These are phyloP conservation scores for Hypoxylon crocopeplum DNA, from an alignment of 495 filamentous ascomycete species.

Conservation along the genomic window DNA sequence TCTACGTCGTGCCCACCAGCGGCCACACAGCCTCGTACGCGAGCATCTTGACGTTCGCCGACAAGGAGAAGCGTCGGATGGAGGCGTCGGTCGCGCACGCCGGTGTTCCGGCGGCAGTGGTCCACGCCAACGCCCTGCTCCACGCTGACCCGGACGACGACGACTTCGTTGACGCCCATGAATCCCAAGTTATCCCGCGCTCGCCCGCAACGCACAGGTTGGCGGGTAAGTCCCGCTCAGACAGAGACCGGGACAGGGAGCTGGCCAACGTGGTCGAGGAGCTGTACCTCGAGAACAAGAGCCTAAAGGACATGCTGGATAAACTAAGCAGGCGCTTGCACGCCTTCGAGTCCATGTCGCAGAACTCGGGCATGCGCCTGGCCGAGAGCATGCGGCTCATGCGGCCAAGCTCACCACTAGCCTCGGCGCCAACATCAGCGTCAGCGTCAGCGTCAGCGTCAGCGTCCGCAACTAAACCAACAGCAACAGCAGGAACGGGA, in stretches of 20 bases:
- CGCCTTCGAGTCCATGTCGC: slow-evolving; percentile 84
- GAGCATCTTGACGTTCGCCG: slow-evolving; percentile 76
- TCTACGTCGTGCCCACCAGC: slow-evolving; percentile 92
- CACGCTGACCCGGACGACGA: slow-evolving; percentile 68
- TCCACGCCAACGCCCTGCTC: slow-evolving; percentile 40
- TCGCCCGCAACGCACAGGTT: slow-evolving; percentile 42
- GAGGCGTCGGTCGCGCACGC: slow-evolving; percentile 46
- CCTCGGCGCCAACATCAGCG: no score
- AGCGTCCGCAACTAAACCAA: no score
- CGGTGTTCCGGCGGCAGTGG: no score
- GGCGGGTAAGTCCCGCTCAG: slow-evolving; percentile 40
- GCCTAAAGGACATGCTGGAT: slow-evolving; percentile 76
- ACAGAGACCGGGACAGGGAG: no score
- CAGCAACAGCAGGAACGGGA: no score
- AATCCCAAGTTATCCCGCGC: slow-evolving; percentile 60
- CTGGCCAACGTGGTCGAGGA: slow-evolving; percentile 75
- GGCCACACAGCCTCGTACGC: slow-evolving; percentile 92
- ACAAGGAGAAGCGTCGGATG: slow-evolving; percentile 65
- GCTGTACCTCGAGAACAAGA: slow-evolving; percentile 79
- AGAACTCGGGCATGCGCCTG: slow-evolving; percentile 79
- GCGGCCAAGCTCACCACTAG: slow-evolving; percentile 52
- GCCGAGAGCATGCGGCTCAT: slow-evolving; percentile 79
- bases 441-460: slow-evolving; percentile 14
- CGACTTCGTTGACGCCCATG: slow-evolving; percentile 87
- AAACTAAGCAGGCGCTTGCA: slow-evolving; percentile 78